Base-by-base conservation (phyloP, 2,329 filamentous ascomycete species). In the Thelonectria discophora region DNA sequence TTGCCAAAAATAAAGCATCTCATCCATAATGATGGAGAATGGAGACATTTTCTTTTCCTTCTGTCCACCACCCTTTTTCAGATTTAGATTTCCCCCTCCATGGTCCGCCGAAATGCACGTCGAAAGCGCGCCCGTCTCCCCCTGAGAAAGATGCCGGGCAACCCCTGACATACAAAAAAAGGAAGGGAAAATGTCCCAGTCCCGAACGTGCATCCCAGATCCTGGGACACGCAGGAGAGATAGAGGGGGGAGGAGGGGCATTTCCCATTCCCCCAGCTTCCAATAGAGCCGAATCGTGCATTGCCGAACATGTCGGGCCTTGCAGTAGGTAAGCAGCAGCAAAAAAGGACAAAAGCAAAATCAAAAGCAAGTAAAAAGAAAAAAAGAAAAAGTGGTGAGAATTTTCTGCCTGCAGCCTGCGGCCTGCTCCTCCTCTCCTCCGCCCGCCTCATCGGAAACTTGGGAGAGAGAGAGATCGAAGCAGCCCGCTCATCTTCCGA, bases 401-500 rank as follows among this genome's bases (percentile, higher is more conserved):
- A 30, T 8, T 30, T 30, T 30, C 27, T 30, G 5, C 27, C n/a
- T n/a, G n/a, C n/a, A n/a, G n/a, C n/a, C n/a, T n/a, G n/a, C n/a
- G n/a, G n/a, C n/a, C n/a, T n/a, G n/a, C n/a, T n/a, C n/a, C n/a
- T n/a, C n/a, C n/a, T n/a, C n/a, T 30, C 27, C 27, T 43, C 20
- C 27, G 18, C 54, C 46, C 54, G 54, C 54, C 5, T 24, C 6
- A 24, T 50, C 54, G 54, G 46, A 56, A 56, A n/a, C n/a, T 56
- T 49, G 27, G 7, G 8, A n/a, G 46, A 45, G 40, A 39, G 8
- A n/a, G 46, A 45, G 48, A 47, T 43, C 18, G 45, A 45, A 10
- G 43, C 47, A 55, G 47, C 53, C n/a, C n/a, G n/a, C n/a, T n/a
- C n/a, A n/a, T n/a, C n/a, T n/a, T 55, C 53, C 46, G 54, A 56